A percentile compares a stretch with the other conserved stretches of the same genome.
Conservation (phyloP, 106 monocot genomes). For the Amphibolis antarctica region DNA sequence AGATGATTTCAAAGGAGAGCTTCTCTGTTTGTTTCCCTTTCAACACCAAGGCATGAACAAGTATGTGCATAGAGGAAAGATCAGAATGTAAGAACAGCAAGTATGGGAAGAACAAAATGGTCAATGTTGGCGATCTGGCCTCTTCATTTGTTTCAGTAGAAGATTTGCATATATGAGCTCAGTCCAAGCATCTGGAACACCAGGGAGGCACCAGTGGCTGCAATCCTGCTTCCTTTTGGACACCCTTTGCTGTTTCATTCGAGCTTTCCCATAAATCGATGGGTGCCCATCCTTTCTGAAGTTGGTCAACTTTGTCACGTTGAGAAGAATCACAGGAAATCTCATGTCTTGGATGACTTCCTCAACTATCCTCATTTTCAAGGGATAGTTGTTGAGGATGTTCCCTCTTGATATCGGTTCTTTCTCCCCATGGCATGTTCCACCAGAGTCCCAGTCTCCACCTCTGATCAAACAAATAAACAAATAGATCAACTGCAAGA, state of each 20-base stretch:
- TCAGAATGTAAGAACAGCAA: no score
- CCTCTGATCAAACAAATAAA: constrained; percentile 41
- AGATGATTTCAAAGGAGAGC: no score
- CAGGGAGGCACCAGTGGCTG: constrained; percentile 97
- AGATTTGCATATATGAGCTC: constrained; percentile 78
- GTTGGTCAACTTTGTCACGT: constrained; percentile 80
- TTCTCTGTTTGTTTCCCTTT: no score
- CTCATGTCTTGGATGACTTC: constrained; percentile 50
- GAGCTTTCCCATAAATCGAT: constrained; percentile 38
- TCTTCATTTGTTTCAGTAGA: constrained; percentile 12
- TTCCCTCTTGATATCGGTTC: constrained; percentile 35
- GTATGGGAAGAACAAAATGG: not conserved
- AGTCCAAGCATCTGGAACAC: constrained; percentile 96
- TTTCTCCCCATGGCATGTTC: constrained; percentile 66
- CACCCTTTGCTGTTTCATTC: constrained; percentile 17
- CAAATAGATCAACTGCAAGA: not conserved
- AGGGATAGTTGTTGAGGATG: constrained; percentile 48
- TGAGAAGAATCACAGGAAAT: constrained; percentile 53
- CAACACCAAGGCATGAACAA: no score
- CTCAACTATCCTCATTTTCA: constrained; percentile 63
- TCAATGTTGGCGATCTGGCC: not conserved
- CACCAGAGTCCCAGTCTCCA: constrained; percentile 94
- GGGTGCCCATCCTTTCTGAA: constrained; percentile 77
- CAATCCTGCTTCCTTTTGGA: constrained; percentile 71
- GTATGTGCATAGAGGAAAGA: no score